phyloP scores from a whole-genome alignment of 2,329 filamentous ascomycete species.

The Seiridium unicorne region DNA sequence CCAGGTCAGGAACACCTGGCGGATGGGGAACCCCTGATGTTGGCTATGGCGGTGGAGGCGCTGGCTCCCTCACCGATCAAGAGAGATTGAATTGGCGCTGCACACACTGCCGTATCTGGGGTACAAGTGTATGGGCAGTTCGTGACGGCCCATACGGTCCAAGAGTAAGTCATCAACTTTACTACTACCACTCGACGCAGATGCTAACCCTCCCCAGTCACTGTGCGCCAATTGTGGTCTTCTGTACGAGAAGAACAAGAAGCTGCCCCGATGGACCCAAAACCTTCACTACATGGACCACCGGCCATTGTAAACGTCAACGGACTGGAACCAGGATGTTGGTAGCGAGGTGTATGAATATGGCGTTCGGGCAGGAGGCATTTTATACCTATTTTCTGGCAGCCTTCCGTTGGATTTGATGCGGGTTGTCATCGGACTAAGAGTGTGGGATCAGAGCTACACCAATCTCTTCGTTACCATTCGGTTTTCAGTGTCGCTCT shows the following conservation, averaged over 20 bases:
- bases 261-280: slow-evolving; percentile 74
- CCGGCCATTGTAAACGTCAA: slow-evolving; percentile 18
- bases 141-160: slow-evolving; percentile 84
- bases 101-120: slow-evolving; percentile 83
- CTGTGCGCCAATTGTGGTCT: slow-evolving; percentile 93
- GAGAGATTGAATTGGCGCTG: slow-evolving; percentile 87
- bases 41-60: slow-evolving; percentile 68
- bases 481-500: too few relatives aligned
- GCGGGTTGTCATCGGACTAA: background rate
- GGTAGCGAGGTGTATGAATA: slow-evolving; percentile 9
- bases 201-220: slow-evolving; percentile 48
- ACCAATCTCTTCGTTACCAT: too few relatives aligned
- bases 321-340: background rate
- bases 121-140: slow-evolving; percentile 90
- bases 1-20: slow-evolving; percentile 64
- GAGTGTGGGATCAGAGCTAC: background rate
- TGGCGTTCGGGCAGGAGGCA: slow-evolving; percentile 8
- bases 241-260: slow-evolving; percentile 82
- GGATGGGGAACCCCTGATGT: slow-evolving; percentile 80
- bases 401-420: background rate
- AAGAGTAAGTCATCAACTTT: slow-evolving; percentile 58
- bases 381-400: slow-evolving; percentile 3
- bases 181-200: background rate
- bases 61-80: slow-evolving; percentile 66
- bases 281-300: slow-evolving; percentile 56